Conservation (phyloP, 345 rosid genomes). For the Streptanthus diversifolius region DNA sequence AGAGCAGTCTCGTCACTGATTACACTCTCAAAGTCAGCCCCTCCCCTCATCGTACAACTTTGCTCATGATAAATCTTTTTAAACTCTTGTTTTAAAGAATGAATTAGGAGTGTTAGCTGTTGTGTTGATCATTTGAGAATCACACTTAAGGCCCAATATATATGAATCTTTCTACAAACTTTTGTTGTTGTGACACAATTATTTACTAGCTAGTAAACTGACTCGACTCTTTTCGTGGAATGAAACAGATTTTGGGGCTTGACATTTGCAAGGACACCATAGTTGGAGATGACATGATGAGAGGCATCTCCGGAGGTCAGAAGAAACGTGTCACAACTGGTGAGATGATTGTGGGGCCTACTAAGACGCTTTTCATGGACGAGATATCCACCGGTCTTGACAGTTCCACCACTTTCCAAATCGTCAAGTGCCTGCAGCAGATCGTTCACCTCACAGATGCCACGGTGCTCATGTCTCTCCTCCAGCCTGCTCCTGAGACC, state of each 20-base stretch:
- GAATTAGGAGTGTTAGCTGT: not conserved
- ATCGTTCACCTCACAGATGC: slow-evolving; percentile 53
- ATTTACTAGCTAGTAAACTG: not conserved
- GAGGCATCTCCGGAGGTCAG: slow-evolving; percentile 45
- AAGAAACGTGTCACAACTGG: slow-evolving; percentile 40
- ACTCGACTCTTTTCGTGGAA: not conserved
- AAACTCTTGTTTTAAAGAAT: no score
- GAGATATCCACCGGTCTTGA: slow-evolving; percentile 75
- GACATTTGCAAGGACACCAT: slow-evolving; percentile 63
- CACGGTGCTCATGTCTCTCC: slow-evolving; percentile 57
- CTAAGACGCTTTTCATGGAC: slow-evolving; percentile 71
- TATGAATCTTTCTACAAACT: not conserved
- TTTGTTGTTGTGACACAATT: not conserved
- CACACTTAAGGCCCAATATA: not conserved
- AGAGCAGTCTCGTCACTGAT: slow-evolving; percentile 75
- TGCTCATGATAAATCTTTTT: not conserved
- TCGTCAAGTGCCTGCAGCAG: slow-evolving; percentile 61
- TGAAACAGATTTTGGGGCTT: slow-evolving; percentile 58
- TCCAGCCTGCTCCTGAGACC: slow-evolving; percentile 82
- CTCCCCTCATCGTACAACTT: not conserved
- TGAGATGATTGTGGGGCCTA: slow-evolving; percentile 73
- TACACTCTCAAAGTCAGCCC: slow-evolving; percentile 74
- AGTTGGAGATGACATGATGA: slow-evolving; percentile 64
- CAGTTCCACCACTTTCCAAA: slow-evolving; percentile 72
- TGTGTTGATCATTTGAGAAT: not conserved